A percentile compares a stretch with the other conserved stretches of the same genome.
Conservation (phyloP, 306 rosid species). For the Vachellia pachyceras region DNA sequence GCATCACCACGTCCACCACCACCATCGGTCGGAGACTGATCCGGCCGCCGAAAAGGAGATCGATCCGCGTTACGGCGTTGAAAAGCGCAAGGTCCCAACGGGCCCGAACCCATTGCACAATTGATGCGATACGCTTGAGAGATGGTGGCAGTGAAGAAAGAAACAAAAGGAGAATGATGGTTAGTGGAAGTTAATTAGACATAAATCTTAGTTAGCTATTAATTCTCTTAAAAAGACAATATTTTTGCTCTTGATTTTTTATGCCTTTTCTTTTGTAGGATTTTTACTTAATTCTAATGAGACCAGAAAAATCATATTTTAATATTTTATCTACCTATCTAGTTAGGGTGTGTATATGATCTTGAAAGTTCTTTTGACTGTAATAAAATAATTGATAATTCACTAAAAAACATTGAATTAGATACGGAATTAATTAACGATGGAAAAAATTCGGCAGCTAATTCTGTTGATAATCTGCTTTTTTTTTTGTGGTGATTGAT, state of each 20-base stretch:
- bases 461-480: no score
- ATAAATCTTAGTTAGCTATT: slow-evolving; percentile 1
- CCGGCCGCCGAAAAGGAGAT: slow-evolving; percentile 40
- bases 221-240: background rate
- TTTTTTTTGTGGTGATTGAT: background rate
- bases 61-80: slow-evolving; percentile 70
- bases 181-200: slow-evolving; percentile 31
- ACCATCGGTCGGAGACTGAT: slow-evolving; percentile 14
- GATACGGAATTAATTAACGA: no score
- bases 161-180: slow-evolving; percentile 16
- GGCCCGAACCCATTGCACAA: slow-evolving; percentile 85
- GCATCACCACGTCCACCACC: no score
- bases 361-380: background rate
- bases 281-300: background rate
- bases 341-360: background rate
- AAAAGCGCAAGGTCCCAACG: slow-evolving; percentile 68
- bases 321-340: background rate
- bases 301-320: background rate
- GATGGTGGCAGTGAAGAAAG: background rate
- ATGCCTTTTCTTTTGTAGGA: background rate
- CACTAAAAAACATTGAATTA: no score
- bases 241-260: background rate
- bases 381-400: no score
- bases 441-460: no score
- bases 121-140: slow-evolving; percentile 37